phyloP scores from a whole-genome alignment of 2,329 filamentous ascomycete species.

The Xylariales sp. region DNA sequence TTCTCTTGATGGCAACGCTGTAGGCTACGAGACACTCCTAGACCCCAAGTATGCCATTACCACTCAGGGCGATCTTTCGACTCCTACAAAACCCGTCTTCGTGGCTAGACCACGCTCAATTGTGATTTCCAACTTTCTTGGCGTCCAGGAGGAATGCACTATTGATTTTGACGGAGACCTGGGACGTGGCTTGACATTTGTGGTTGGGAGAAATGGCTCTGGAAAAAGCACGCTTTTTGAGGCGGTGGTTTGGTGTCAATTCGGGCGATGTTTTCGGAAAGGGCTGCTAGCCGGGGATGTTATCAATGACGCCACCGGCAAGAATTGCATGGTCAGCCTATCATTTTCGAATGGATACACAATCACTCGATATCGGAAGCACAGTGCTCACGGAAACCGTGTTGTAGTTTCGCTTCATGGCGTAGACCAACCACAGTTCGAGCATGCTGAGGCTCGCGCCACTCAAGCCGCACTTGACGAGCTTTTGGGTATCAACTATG shows the following conservation, averaged over 20 bases:
- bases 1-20: slow-evolving; percentile 20
- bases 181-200: slow-evolving; percentile 45
- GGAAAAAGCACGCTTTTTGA: slow-evolving; percentile 52
- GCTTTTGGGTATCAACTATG: slow-evolving; percentile 49
- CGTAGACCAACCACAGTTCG: slow-evolving; percentile 45
- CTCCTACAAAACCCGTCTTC: slow-evolving; percentile 40
- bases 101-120: slow-evolving; percentile 44
- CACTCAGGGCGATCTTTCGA: slow-evolving; percentile 4
- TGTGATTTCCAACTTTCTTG: slow-evolving; percentile 51
- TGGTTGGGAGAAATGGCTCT: slow-evolving; percentile 49
- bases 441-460: slow-evolving; percentile 40
- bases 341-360: slow-evolving; percentile 50
- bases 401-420: slow-evolving; percentile 48
- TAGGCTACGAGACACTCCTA: slow-evolving; percentile 35
- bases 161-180: slow-evolving; percentile 46
- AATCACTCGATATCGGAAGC: slow-evolving; percentile 48
- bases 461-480: slow-evolving; percentile 48
- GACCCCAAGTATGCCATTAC: slow-evolving; percentile 29
- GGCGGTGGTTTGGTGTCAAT: slow-evolving; percentile 52
- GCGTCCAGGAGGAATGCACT: slow-evolving; percentile 45
- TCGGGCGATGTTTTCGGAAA: slow-evolving; percentile 49
- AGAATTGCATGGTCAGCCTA: slow-evolving; percentile 47
- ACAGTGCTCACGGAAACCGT: slow-evolving; percentile 43
- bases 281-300: slow-evolving; percentile 48
- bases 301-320: slow-evolving; percentile 48